A percentile compares a stretch with the other conserved stretches of the same genome.
These are phyloP conservation scores for Ceratocystis alfenasii DNA, from an alignment of 2,329 filamentous ascomycete genomes.

Conservation along the genomic window DNA sequence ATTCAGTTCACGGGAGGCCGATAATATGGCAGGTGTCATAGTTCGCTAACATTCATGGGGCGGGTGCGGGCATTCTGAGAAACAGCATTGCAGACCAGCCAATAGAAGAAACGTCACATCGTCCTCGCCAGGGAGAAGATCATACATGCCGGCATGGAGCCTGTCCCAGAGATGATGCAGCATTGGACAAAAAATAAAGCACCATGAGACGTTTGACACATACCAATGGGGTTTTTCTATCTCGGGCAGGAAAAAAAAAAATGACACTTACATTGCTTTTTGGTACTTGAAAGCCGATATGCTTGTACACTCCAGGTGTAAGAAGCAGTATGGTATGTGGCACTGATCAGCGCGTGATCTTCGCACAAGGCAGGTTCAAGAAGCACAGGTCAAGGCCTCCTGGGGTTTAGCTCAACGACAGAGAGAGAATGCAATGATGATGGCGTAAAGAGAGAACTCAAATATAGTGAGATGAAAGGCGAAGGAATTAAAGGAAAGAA, in stretches of 20 bases:
- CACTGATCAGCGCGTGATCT: neutral
- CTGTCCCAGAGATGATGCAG: neutral
- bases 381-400: neutral
- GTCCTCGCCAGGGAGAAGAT: neutral
- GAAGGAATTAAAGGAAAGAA: neutral
- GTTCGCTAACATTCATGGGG: neutral
- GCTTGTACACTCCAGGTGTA: conserved; percentile 8
- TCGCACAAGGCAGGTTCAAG: neutral
- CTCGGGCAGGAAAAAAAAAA: neutral
- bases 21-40: neutral
- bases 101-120: neutral
- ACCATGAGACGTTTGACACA: neutral
- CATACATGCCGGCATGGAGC: neutral
- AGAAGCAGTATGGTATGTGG: neutral
- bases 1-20: neutral
- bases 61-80: neutral
- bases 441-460: neutral
- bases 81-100: neutral
- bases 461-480: neutral
- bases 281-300: neutral
- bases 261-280: neutral
- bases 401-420: neutral
- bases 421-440: neutral
- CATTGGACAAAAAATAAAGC: neutral
- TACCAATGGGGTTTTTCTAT: neutral